Evolutionary conservation across 2,329 filamentous ascomycete genomes (phyloP), one percentile per base, ranked within the genome.

Genomic region (Eutypella sp.): DNA sequence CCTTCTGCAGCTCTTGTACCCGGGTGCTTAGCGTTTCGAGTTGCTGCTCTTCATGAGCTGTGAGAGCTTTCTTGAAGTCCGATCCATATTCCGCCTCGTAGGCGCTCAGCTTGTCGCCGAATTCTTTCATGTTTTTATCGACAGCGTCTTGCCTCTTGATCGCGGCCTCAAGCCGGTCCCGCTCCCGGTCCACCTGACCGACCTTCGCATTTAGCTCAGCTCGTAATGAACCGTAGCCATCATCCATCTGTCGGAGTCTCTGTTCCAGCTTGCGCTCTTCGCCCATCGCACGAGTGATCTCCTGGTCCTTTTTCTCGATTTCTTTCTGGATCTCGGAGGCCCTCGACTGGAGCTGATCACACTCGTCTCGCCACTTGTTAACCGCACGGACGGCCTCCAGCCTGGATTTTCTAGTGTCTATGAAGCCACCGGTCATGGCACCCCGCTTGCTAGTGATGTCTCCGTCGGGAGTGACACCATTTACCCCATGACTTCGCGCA

Each of bases 371-470:
- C 74, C 86, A 89, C 57, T 82, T 84, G 45, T 83, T 81, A 25
- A 92, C 81, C 5, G 81, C 76, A 48, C 85, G 84, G 24, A 96
- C 85, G 23, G 87, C 89, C 57, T 92, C 85, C n/a, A 97, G 75
- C 19, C 92, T 85, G 1, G 92, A 97, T 55, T 84, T 85, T 27
- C 87, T 81, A 10, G 87, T 81, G 61, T 99, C 93, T 51, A 96
- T 86, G 62, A 86, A 99, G 57, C 93, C 93, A 73, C 93, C 93
- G 41, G 90, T 96, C 72, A 99, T 82, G 13, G 91, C 92, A 67
- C 93, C 93, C 57, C 92, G 87, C 70, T 95, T 96, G 69, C 96
- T 95, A 1, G 90, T 91, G 25, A 89, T 89, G 66, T 97, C 92
- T 65, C 93, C 93, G 47, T 97, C 91, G 3, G 89, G 87, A 0